These are phyloP conservation scores for Arxiozyma telluris DNA, from an alignment of 1,139 yeast species.

Conservation along the genomic window DNA sequence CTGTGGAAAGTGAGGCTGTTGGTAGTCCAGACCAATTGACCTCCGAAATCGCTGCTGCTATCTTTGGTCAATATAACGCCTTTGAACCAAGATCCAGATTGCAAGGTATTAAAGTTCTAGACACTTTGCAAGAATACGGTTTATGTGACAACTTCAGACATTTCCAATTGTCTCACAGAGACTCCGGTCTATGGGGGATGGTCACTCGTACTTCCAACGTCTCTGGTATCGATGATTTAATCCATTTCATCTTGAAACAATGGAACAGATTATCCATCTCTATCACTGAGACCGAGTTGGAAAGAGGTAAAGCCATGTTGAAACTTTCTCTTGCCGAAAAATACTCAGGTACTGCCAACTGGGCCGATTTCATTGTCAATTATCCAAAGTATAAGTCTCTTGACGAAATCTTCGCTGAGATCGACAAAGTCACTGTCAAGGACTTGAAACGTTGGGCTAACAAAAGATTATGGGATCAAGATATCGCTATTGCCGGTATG, in stretches of 20 bases:
- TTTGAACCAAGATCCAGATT: conserved; percentile 47
- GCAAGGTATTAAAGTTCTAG: conserved; percentile 81
- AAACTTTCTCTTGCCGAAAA: conserved; percentile 58
- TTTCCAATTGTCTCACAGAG: conserved; percentile 63
- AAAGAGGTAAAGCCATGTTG: conserved; percentile 64
- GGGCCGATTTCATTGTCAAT: neutral
- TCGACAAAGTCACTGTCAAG: conserved; percentile 53
- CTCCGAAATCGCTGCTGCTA: conserved; percentile 65
- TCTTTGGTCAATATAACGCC: conserved; percentile 54
- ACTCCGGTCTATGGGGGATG: conserved; percentile 79
- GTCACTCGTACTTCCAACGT: conserved; percentile 55
- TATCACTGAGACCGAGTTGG: conserved; percentile 66
- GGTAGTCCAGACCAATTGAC: conserved; percentile 56
- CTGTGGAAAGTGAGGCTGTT: conserved; percentile 61
- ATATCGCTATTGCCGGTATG: conserved; percentile 69
- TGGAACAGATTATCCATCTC: conserved; percentile 79
- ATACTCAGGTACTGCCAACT: conserved; percentile 5
- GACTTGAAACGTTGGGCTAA: conserved; percentile 68
- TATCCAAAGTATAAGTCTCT: conserved; percentile 38
- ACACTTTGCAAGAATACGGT: conserved; percentile 62
- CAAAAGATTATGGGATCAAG: conserved; percentile 72
- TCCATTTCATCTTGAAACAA: conserved; percentile 71
- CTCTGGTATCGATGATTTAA: conserved; percentile 56
- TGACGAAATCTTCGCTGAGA: conserved; percentile 49
- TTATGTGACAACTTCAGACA: conserved; percentile 63